These are phyloP conservation scores for Mucor circinelloides DNA, from an alignment of 371 early-diverging fungal genomes.

Conservation along the genomic window DNA sequence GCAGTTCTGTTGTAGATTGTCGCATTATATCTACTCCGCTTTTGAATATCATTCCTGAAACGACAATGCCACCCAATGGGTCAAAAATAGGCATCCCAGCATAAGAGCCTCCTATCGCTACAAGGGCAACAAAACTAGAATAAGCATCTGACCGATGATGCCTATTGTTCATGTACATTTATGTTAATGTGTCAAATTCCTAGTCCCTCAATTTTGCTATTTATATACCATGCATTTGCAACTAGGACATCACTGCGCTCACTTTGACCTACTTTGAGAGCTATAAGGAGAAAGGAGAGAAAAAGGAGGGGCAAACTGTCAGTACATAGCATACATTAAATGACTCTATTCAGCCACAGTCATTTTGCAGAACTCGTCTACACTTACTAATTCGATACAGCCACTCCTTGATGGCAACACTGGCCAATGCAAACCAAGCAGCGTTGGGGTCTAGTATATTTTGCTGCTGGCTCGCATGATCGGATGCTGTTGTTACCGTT, in stretches of 20 bases:
- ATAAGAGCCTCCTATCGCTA: constrained; percentile 63
- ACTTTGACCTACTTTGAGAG: constrained; percentile 55
- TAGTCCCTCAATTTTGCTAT: background rate
- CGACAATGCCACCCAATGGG: constrained; percentile 66
- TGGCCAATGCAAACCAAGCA: constrained; percentile 66
- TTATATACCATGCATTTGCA: constrained; percentile 66
- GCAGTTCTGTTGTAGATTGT: constrained; percentile 38
- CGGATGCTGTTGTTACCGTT: background rate
- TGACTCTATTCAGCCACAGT: background rate
- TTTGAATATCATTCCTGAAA: constrained; percentile 59
- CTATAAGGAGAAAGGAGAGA: background rate
- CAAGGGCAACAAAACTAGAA: constrained; percentile 66
- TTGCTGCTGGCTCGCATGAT: background rate
- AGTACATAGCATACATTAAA: constrained; percentile 2
- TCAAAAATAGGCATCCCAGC: constrained; percentile 69
- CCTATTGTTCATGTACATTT: constrained; percentile 27
- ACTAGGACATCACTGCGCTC: constrained; percentile 65
- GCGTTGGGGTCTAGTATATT: constrained; percentile 58
- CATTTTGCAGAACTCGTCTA: background rate
- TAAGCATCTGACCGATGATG: constrained; percentile 73
- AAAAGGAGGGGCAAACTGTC: background rate
- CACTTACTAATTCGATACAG: constrained; percentile 59
- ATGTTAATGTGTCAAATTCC: background rate
- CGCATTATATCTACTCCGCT: constrained; percentile 54
- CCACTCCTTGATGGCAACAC: constrained; percentile 63